Base-by-base conservation (phyloP, 345 rosid genomes). In the Populus deltoides region DNA sequence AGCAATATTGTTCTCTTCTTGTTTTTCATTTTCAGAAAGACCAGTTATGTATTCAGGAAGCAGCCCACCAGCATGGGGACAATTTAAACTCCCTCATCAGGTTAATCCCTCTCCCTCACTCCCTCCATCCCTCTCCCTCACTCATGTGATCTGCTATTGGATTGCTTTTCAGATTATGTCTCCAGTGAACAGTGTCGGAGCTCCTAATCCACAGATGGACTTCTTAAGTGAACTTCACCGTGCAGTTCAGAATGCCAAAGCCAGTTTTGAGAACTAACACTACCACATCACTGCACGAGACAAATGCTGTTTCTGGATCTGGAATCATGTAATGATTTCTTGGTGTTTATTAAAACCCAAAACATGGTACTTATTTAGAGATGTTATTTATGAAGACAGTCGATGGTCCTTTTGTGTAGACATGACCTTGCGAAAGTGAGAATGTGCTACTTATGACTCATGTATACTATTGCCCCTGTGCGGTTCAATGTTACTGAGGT, bases 61-160 rank as follows among this genome's bases (percentile, higher is more conserved):
- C 78, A 79, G 73, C 67, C 79, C 85, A 41, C 75, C 92, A 8
- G 86, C 86, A 31, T 87, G 90, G 90, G 87, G 89, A 74, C 84
- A 82, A 27, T 16, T 85, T 63, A 88, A 79, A 63, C 91, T 86
- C 82, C 93, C 93, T 66, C 92, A 91, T 85, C 91, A 91, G 95
- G 95, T 90, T 6, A 81, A 70, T 18, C 33, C 18, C 41, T 18
- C 43, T 27, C 15, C 8, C 57, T 36, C 67, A 29, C 68, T 67
- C 5, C 41, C 31, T 38, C 33, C 10, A 39, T 16, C 27, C 8
- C 31, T 22, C n/a, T 0, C 39, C 47, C 45, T 69, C 76, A 33
- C 31, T 36, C 72, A 16, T 35, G 10, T 55, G 68, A 77, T 63
- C 13, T 75, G 43, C 20, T 66, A 27, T 62, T 61, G 73, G 36